Evolutionary conservation across 208 protist genomes (phyloP), one percentile per base, ranked within the genome.

Genomic region (Lotmaria passim): DNA sequence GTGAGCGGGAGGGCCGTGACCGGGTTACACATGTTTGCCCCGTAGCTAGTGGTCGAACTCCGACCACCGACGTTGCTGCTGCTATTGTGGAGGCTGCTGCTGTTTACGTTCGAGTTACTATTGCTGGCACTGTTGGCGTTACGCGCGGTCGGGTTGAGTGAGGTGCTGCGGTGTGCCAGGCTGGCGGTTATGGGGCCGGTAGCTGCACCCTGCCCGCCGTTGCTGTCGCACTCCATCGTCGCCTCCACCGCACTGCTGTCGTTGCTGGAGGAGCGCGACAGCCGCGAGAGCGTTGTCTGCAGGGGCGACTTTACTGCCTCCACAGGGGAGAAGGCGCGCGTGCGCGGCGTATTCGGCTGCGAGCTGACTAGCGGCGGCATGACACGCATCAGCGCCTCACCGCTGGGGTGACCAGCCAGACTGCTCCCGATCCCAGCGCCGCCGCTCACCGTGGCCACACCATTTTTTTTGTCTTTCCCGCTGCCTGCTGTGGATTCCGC

Each of bases 221-320:
- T n/a, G n/a, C n/a, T n/a, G n/a, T n/a, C 52, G 21, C 21, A 8
- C n/a, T 57, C 61, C 23, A 50, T 62, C 24, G 69, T 38, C 44
- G 41, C 55, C 72, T 72, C 72, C 23, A 60, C 64, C 23, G 56
- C 50, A 28, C 48, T n/a, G 44, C 51, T 65, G 43, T 64, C 43
- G 43, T 57, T 43, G 43, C 59, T 69, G 44, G 53, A 69, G 34
- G 61, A 75, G 31, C 19, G 69, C 3, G 61, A 69, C n/a, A 58
- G 21, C n/a, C 46, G 69, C 19, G 69, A 75, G 33, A 50, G 33
- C 24, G 53, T 69, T 15, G 19, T 6, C 34, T 66, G 60, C 60
- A 66, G 30, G 4, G 46, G 60, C n/a, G 60, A 56, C 33, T 39
- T 56, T 7, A 5, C 23, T 5, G 28, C 11, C 14, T 66, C 60